Conservation (phyloP, 2,329 filamentous ascomycete genomes). For the Fusarium xyrophilum region DNA sequence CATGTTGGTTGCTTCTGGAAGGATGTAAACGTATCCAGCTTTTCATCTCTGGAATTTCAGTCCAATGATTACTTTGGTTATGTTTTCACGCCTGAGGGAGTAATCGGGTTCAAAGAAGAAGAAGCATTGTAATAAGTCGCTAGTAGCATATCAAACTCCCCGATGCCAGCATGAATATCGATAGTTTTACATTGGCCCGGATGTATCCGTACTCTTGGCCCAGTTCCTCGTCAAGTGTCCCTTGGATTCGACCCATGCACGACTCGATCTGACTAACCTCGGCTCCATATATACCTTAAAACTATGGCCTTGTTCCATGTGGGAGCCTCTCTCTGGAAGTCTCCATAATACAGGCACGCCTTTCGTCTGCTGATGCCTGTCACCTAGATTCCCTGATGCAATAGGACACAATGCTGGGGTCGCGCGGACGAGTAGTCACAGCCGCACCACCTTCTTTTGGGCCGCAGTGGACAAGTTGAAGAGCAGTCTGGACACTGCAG, state of each 20-base stretch:
- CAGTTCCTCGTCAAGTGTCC: neutral
- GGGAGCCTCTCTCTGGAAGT: neutral
- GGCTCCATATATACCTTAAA: conserved; percentile 8
- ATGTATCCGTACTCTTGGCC: neutral
- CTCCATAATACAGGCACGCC: neutral
- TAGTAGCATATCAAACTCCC: neutral
- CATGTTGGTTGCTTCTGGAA: neutral
- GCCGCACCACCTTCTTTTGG: conserved; percentile 42
- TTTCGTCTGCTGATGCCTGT: neutral
- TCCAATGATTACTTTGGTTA: neutral
- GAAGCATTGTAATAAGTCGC: neutral
- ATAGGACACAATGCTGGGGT: neutral
- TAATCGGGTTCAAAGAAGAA: neutral
- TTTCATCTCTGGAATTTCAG: neutral
- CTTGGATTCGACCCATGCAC: neutral
- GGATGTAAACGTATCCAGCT: neutral
- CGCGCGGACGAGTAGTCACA: neutral
- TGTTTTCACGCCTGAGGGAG: neutral
- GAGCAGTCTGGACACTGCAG: conserved; percentile 48
- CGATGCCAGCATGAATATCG: neutral
- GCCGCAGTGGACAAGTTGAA: conserved; percentile 47
- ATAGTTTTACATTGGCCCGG: neutral
- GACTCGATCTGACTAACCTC: conserved; percentile 1
- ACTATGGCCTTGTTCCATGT: neutral
- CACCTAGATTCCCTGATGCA: conserved; percentile 8